Percentiles rank a stretch among this genome's conserved stretches.
phyloP scores from a whole-genome alignment of 768 basidiomycete species.

The Artomyces pyxidatus region DNA sequence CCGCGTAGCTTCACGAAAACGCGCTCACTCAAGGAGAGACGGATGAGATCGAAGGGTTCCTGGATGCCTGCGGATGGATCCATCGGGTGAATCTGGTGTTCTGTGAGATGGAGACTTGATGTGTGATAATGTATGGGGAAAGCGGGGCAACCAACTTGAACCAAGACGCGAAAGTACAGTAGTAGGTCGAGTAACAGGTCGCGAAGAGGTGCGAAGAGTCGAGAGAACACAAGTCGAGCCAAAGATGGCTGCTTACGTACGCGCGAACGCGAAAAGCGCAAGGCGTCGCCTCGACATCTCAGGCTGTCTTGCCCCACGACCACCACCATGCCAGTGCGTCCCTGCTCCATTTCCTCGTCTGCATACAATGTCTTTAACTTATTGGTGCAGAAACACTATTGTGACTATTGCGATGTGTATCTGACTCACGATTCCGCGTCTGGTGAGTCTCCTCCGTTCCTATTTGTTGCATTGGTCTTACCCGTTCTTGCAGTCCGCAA shows the following conservation, averaged over 20 bases:
- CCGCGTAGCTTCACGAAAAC: slow-evolving; percentile 97
- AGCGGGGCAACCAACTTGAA: too few relatives aligned
- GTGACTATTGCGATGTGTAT: slow-evolving; percentile 91
- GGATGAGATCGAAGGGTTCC: slow-evolving; percentile 96
- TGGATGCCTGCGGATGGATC: slow-evolving; percentile 73
- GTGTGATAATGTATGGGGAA: too few relatives aligned
- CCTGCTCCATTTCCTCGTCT: slow-evolving; percentile 2
- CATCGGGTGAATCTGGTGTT: too few relatives aligned
- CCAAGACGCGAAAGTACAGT: too few relatives aligned
- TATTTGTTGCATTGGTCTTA: neutral
- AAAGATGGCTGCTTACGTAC: neutral
- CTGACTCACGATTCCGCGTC: slow-evolving; percentile 92
- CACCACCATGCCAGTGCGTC: slow-evolving; percentile 58
- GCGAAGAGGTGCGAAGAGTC: neutral
- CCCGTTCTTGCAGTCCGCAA: slow-evolving; percentile 64
- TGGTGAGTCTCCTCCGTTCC: slow-evolving; percentile 36
- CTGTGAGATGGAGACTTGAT: neutral
- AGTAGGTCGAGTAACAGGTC: neutral
- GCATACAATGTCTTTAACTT: slow-evolving; percentile 5
- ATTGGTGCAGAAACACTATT: slow-evolving; percentile 73
- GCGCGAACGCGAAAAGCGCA: slow-evolving; percentile 1
- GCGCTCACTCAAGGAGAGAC: slow-evolving; percentile 92
- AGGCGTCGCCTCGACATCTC: neutral
- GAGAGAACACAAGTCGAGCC: neutral
- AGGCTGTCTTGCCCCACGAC: neutral